Evolutionary conservation across 106 monocot species (phyloP), one percentile per base, ranked within the genome.

Genomic region (Ottelia alismoides): DNA sequence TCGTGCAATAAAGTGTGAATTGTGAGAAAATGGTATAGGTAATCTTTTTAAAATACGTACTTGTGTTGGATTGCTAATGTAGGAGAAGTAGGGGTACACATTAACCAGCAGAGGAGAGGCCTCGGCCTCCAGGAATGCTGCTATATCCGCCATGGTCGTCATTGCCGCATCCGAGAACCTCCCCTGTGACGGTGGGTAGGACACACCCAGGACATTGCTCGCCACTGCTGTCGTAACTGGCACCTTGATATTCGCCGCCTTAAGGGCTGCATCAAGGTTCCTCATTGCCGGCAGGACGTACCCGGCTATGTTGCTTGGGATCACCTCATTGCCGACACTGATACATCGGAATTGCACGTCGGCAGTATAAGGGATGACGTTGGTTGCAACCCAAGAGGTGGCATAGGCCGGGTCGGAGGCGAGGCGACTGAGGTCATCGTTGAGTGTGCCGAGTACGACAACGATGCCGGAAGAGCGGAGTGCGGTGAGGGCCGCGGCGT

Each of bases 311-410:
- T 71, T 60, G 14, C 68, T 68, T 5, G 71, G 68, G 27, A 75
- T 55, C 30, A 71, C 71, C 53, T 83, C 78, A 47, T 83, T 83
- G 4, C 83, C 78, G 12, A 65, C 78, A 27, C 31, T 60, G 23
- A 81, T 69, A 64, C 65, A 78, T 14, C 58, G 57, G 56, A 88
- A 76, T 1, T 25, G 29, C 28, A 75, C 79, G 28, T 66, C 35
- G 4, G 20, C 20, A 18, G 55, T 26, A 43, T 63, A 16, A 23
- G 71, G 54, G 19, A 57, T 12, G 26, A 71, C 57, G 55, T 63
- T 56, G 50, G 63, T 18, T 4, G 19, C 5, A 26, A 71, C 71
- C 71, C 71, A 71, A 5, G 17, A 26, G 26, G 55, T 28, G 49
- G 71, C 71, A 31, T 18, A 46, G 48, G 49, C 19, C 3, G 49